A percentile compares a stretch with the other conserved stretches of the same genome.
These are phyloP conservation scores for Aureobasidium namibiae DNA, from an alignment of 2,329 filamentous ascomycete genomes.

Conservation along the genomic window DNA sequence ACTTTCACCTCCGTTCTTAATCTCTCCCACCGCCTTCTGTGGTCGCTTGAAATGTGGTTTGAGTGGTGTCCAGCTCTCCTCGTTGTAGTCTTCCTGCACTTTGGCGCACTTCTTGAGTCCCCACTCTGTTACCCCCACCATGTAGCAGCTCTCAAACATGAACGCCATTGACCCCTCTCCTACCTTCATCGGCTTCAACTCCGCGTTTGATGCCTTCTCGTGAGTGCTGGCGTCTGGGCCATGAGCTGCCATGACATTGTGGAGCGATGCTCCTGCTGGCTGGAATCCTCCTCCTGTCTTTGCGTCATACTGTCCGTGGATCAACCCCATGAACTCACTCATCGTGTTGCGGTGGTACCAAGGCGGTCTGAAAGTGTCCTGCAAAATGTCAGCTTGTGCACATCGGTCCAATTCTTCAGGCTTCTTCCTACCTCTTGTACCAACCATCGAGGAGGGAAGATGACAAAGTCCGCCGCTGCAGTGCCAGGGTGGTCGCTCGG, in stretches of 20 bases:
- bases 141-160: slow-evolving; percentile 62
- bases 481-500: slow-evolving; percentile 48
- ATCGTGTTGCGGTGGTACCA: slow-evolving; percentile 66
- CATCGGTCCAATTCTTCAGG: too few species aligned
- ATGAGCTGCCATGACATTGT: slow-evolving; percentile 34
- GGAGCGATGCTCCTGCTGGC: slow-evolving; percentile 51
- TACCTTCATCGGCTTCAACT: slow-evolving; percentile 49
- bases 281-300: slow-evolving; percentile 49
- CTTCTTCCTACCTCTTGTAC: slow-evolving; percentile 3
- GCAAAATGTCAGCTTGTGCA: neutral
- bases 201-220: slow-evolving; percentile 48
- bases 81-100: slow-evolving; percentile 65
- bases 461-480: slow-evolving; percentile 60
- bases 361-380: slow-evolving; percentile 62
- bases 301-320: slow-evolving; percentile 52
- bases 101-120: slow-evolving; percentile 62
- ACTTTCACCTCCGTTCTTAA: slow-evolving; percentile 17
- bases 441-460: slow-evolving; percentile 65
- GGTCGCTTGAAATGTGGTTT: slow-evolving; percentile 36
- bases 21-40: slow-evolving; percentile 16
- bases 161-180: slow-evolving; percentile 56
- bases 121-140: slow-evolving; percentile 67
- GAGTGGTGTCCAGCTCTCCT: slow-evolving; percentile 65
- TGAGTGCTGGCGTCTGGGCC: slow-evolving; percentile 52
- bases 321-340: slow-evolving; percentile 57